Base-by-base conservation (phyloP, 192 early-diverging fungal species). In the Coemansia sp. region DNA sequence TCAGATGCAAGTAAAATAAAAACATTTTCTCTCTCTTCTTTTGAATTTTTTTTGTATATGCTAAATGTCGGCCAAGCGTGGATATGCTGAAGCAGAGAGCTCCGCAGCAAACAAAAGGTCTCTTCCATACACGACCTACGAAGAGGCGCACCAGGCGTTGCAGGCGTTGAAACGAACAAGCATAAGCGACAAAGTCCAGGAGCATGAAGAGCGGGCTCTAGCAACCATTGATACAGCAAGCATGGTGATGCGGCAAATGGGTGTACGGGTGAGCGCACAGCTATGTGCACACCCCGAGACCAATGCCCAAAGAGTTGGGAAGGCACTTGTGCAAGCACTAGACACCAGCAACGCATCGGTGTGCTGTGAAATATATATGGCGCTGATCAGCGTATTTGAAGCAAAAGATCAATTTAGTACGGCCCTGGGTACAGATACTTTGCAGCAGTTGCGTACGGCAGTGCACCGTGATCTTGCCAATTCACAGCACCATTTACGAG, bases 401-500 rank as follows among this genome's bases (percentile, higher is more conserved):
- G 38, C 62, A 28, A 79, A 72, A 59, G 58, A 57, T 17, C 38
- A 61, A 11, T 58, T 76, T 5, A 12, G 34, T 0, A 18, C 45
- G 14, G 44, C 36, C 14, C n/a, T 66, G 32, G 32, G 7, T 10
- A 10, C 32, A 2, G 32, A 34, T 34, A 34, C 32, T 9, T 34
- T 34, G 39, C 11, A 20, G 5, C 26, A 21, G n/a, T 58, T 75
- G 36, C 54, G 54, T 7, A 15, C 11, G 3, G 41, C 58, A 12
- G 44, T 64, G 3, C 37, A 53, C 1, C 16, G 50, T 42, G 72
- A 75, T 21, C 55, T 75, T 44, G 68, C 68, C 49, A 61, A 70
- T 30, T 42, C 74, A 7, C 67, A 77, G 57, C 74, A 70, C 40
- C 74, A 67, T 31, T 12, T 77, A 50, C 74, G 74, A 12, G 59